Conservation (phyloP, 306 rosid species). For the Cicer pinnatifidum region DNA sequence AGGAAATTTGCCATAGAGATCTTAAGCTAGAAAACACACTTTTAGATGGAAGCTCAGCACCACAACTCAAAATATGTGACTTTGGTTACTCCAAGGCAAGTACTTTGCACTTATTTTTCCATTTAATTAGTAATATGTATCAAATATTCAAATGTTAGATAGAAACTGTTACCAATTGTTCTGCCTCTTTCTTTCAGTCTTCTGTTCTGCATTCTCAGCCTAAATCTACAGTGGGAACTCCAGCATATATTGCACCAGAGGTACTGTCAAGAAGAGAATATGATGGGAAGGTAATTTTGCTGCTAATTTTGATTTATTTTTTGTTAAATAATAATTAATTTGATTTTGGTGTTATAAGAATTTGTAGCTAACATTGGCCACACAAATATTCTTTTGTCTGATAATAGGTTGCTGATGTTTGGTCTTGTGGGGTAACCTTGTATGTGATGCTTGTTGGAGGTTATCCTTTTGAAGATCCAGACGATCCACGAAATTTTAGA, state of each 20-base stretch:
- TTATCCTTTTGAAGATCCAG: slow-evolving; percentile 98
- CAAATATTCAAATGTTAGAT: background rate
- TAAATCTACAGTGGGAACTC: slow-evolving; percentile 98
- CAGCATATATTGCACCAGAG: slow-evolving; percentile 98
- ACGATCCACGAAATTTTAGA: slow-evolving; percentile 87
- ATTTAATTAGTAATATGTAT: background rate
- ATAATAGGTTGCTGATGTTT: slow-evolving; percentile 93
- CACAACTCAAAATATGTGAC: slow-evolving; percentile 90
- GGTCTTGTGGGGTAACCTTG: slow-evolving; percentile 99
- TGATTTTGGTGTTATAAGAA: slow-evolving; percentile 32
- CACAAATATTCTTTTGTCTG: slow-evolving; percentile 39
- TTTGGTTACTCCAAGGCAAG: slow-evolving; percentile 94
- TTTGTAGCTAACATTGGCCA: slow-evolving; percentile 44
- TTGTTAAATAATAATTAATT: background rate
- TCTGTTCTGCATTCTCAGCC: slow-evolving; percentile 97
- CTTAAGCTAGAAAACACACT: slow-evolving; percentile 97
- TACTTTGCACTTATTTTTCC: slow-evolving; percentile 2
- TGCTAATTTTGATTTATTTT: slow-evolving; percentile 12
- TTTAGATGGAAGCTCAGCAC: slow-evolving; percentile 91
- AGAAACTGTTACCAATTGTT: slow-evolving; percentile 7
- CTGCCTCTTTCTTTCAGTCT: slow-evolving; percentile 62
- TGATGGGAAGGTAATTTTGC: slow-evolving; percentile 77
- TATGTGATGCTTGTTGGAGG: slow-evolving; percentile 99
- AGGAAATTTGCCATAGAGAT: slow-evolving; percentile 99
- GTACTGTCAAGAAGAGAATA: slow-evolving; percentile 82